phyloP scores from a whole-genome alignment of 805 yeast species.

The Cyberlindnera galapagoensis region DNA sequence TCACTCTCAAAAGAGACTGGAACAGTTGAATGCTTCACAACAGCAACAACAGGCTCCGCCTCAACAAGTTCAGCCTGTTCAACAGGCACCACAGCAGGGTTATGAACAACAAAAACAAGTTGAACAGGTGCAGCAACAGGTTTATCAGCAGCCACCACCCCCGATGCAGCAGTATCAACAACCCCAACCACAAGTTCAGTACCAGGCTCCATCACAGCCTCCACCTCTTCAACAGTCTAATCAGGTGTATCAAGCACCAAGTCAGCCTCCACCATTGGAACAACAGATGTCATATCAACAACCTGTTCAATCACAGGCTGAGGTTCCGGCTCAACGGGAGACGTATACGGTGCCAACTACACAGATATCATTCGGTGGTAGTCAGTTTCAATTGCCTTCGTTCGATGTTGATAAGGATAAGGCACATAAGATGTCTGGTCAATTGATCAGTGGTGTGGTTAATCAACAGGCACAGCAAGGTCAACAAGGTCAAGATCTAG shows the following conservation, averaged over 20 bases:
- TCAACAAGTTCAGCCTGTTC: slow-evolving; percentile 10
- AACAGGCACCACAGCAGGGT: slow-evolving; percentile 1
- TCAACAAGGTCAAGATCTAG: background rate
- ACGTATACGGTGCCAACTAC: slow-evolving; percentile 10
- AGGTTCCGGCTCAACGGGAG: slow-evolving; percentile 2
- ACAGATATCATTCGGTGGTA: slow-evolving; percentile 9
- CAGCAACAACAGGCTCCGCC: slow-evolving; percentile 4
- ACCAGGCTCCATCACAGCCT: slow-evolving; percentile 1
- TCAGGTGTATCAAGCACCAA: too few relatives aligned
- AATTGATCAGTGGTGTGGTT: slow-evolving; percentile 7
- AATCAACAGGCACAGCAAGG: slow-evolving; percentile 1
- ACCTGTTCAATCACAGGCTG: too few relatives aligned
- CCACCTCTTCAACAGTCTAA: too few relatives aligned
- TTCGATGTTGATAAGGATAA: slow-evolving; percentile 13
- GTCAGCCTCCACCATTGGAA: too few relatives aligned
- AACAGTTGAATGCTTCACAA: background rate
- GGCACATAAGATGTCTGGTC: slow-evolving; percentile 11
- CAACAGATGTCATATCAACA: too few relatives aligned
- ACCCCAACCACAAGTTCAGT: background rate
- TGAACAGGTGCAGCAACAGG: slow-evolving; percentile 2
- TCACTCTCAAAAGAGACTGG: slow-evolving; percentile 5
- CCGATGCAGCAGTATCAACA: slow-evolving; percentile 1
- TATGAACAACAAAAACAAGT: slow-evolving; percentile 1
- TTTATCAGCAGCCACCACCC: too few relatives aligned
- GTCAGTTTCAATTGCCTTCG: slow-evolving; percentile 11